Base-by-base conservation (phyloP, 768 basidiomycete species). In the Lactarius vividus region DNA sequence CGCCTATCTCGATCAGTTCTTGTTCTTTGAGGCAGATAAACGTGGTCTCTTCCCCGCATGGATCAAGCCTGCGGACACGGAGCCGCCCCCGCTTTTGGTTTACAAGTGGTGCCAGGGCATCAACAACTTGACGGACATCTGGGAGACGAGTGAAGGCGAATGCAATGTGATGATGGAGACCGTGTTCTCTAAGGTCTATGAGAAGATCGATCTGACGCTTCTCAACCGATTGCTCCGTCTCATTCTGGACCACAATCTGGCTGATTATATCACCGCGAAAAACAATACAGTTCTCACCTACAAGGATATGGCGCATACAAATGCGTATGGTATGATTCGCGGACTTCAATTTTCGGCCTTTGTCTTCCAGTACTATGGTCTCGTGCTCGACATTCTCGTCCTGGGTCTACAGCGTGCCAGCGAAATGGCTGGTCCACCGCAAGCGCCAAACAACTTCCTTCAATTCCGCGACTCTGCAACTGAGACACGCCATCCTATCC, bases 51-150 rank as follows among this genome's bases (percentile, higher is more conserved):
- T 98, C 88, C 97, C 97, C 13, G 88, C 94, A 1, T 99, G 97
- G 96, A 97, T 99, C 76, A 99, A 98, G 79, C 97, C 97, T 29
- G 91, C 94, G 58, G 84, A 98, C 72, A 96, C 94, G 0, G 96
- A 98, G 73, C 96, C 96, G 3, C 95, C 96, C 0, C 96, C 96
- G 3, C 84, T 98, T 18, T 86, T 98, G 37, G 96, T 98, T 37
- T 98, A 98, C 81, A 98, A 98, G 83, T 98, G 96, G 96, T 96
- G 95, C 74, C 96, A 98, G 79, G 97, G 97, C 49, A 96, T 98
- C 82, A 98, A 98, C 79, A 99, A 99, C 77, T 76, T 98, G 75
- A 95, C 92, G 3, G 96, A 99, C 65, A 88, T 99, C 46, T 99
- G 97, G 97, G 97, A 98, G 79, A 98, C 96, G 0, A 85, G 88